These are phyloP conservation scores for Micractinium conductrix DNA, from an alignment of 139 green algal genomes.

Conservation along the genomic window DNA sequence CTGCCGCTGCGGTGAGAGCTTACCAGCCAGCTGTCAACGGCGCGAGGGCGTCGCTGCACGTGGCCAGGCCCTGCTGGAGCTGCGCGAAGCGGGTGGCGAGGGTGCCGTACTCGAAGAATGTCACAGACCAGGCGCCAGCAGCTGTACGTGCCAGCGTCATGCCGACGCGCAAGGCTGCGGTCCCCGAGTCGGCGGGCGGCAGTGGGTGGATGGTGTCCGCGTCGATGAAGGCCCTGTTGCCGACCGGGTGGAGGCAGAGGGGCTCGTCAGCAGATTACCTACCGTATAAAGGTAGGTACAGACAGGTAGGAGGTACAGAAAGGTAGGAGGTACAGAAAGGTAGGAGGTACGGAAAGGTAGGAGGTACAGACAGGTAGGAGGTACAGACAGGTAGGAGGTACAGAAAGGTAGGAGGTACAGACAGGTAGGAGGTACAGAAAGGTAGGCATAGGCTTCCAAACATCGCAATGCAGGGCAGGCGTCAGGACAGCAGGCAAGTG, in stretches of 20 bases:
- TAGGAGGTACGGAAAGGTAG: background rate
- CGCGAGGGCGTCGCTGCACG: background rate
- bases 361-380: background rate
- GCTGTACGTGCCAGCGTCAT: background rate
- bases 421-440: background rate
- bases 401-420: background rate
- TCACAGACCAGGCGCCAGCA: background rate
- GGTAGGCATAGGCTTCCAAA: background rate
- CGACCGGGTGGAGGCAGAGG: too few species aligned
- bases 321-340: background rate
- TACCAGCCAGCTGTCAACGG: background rate
- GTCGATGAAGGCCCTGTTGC: background rate
- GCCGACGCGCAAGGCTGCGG: background rate
- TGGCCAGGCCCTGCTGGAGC: background rate
- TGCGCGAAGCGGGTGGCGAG: background rate
- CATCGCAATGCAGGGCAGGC: too few species aligned
- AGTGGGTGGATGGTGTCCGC: background rate
- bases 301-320: background rate
- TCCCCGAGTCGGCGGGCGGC: background rate
- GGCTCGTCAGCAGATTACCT: too few species aligned
- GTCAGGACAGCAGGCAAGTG: background rate
- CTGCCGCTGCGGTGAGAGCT: background rate
- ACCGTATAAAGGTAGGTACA: too few species aligned
- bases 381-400: background rate
- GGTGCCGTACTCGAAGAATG: background rate